These are phyloP conservation scores for Pseudonitzschia multiseries DNA, from an alignment of 108 stramenopile genomes.

Conservation along the genomic window DNA sequence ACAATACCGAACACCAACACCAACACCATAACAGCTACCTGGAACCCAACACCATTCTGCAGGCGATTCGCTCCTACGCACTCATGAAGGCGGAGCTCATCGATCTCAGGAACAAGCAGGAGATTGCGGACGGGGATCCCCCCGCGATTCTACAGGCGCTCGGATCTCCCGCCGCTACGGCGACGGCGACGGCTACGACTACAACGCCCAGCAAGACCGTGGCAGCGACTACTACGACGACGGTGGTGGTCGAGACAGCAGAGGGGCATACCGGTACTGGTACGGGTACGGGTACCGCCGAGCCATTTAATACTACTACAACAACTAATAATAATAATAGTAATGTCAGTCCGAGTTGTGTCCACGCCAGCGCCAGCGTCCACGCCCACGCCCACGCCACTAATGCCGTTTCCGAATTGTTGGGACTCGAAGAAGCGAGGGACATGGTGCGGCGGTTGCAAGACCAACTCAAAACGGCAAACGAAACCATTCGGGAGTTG, in stretches of 20 bases:
- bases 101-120: slow-evolving; percentile 26
- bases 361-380: no score
- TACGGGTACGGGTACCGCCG: no score
- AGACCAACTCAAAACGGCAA: slow-evolving; percentile 2
- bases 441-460: background rate
- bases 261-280: no score
- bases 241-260: background rate
- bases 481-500: slow-evolving; percentile 5
- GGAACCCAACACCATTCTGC: slow-evolving; percentile 25
- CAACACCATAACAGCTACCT: no score
- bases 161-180: slow-evolving; percentile 23
- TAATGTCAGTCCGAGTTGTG: no score
- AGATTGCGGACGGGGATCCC: slow-evolving; percentile 26
- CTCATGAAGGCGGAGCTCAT: slow-evolving; percentile 38
- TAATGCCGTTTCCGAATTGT: no score
- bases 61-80: slow-evolving; percentile 39
- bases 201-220: background rate
- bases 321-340: no score
- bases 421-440: no score
- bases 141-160: slow-evolving; percentile 36
- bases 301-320: no score
- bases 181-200: no score
- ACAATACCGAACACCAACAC: no score
- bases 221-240: background rate
- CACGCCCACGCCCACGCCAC: no score